Percentiles rank a stretch among this genome's conserved stretches.
Evolutionary conservation across 352 stramenopile species (phyloP).

Genomic region (Pythium aphanidermatum): DNA sequence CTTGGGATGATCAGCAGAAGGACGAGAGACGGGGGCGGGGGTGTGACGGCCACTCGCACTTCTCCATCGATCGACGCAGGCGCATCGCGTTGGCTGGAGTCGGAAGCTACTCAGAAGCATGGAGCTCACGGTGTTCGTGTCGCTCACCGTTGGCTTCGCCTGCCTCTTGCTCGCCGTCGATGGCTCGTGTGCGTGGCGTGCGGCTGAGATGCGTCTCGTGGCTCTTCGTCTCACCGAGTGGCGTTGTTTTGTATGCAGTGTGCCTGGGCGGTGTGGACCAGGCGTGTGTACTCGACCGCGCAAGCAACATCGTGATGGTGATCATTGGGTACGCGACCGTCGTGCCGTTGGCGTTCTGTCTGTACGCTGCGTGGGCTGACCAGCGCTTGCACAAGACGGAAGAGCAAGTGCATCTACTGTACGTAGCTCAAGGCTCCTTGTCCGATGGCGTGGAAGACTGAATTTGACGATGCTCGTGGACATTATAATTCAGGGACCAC

Average conservation of each 20-base stretch:
- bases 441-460: too few species aligned
- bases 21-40: too few species aligned
- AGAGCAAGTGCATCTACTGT: slow-evolving; percentile 29
- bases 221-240: background rate
- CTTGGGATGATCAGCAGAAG: too few species aligned
- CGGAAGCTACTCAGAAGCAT: too few species aligned
- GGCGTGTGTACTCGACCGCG: slow-evolving; percentile 29
- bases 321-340: slow-evolving; percentile 49
- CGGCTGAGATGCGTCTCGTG: too few species aligned
- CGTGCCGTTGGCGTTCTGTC: slow-evolving; percentile 29
- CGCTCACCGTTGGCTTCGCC: slow-evolving; percentile 30
- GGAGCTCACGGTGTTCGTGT: slow-evolving; percentile 58
- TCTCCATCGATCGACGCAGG: too few species aligned
- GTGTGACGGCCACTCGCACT: too few species aligned
- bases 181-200: slow-evolving; percentile 29
- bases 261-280: slow-evolving; percentile 29
- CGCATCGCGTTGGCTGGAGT: too few species aligned
- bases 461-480: too few species aligned
- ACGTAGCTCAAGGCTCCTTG: too few species aligned
- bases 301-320: slow-evolving; percentile 53
- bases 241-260: slow-evolving; percentile 18
- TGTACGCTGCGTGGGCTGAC: slow-evolving; percentile 35
- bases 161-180: slow-evolving; percentile 37
- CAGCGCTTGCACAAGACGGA: slow-evolving; percentile 8
- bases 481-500: background rate